Percentiles rank a stretch among this genome's conserved stretches.
Evolutionary conservation across 345 rosid genomes (phyloP).

Genomic region (Lagerstroemia speciosa): DNA sequence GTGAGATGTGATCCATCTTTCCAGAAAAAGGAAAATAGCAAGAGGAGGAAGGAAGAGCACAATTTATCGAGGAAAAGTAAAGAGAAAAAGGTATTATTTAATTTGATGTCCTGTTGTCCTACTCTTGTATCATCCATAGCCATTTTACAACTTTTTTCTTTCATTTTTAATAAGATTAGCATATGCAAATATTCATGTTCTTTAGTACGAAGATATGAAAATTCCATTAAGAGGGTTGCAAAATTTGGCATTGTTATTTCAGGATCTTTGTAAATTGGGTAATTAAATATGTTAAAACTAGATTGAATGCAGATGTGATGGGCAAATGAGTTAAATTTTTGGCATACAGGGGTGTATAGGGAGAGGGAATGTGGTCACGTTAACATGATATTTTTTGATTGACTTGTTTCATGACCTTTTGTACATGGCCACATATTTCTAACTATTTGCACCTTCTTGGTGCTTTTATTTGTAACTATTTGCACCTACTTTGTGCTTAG

Average conservation of each 20-base stretch:
- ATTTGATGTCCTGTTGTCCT: neutral
- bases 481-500: too few relatives aligned
- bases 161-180: neutral
- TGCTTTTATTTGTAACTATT: too few relatives aligned
- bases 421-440: too few relatives aligned
- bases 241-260: neutral
- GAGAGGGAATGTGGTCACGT: too few relatives aligned
- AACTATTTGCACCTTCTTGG: too few relatives aligned
- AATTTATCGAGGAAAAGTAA: constrained; percentile 37
- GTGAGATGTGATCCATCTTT: neutral
- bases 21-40: constrained; percentile 58
- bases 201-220: neutral
- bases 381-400: too few relatives aligned
- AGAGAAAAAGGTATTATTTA: constrained; percentile 49
- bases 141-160: neutral
- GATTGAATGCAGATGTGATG: too few relatives aligned
- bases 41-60: constrained; percentile 64
- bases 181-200: neutral
- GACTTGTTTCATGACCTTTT: too few relatives aligned
- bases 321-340: too few relatives aligned
- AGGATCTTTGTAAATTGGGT: neutral
- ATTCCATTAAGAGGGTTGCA: neutral
- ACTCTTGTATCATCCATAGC: neutral
- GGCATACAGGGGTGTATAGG: too few relatives aligned
- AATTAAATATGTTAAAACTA: neutral